Conservation (phyloP, 495 filamentous ascomycete genomes). For the Extremus antarcticus region DNA sequence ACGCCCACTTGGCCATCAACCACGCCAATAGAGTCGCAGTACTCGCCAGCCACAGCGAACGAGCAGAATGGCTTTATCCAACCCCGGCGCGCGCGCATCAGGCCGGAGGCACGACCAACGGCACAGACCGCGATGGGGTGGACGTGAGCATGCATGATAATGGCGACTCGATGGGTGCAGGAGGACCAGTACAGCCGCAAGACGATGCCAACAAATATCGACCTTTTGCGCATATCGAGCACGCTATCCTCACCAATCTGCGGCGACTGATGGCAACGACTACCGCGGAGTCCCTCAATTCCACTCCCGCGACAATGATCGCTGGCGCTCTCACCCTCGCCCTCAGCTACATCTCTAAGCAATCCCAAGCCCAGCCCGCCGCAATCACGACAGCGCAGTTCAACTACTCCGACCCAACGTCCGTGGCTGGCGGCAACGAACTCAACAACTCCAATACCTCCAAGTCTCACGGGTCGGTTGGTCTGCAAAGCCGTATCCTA, state of each 20-base stretch:
- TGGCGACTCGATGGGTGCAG: not conserved
- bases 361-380: constrained; percentile 34
- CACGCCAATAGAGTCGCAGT: constrained; percentile 86
- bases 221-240: constrained; percentile 76
- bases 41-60: constrained; percentile 76
- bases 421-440: constrained; percentile 15
- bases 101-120: constrained; percentile 32
- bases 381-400: constrained; percentile 18
- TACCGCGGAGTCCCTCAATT: constrained; percentile 42
- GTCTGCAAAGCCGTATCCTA: constrained; percentile 60
- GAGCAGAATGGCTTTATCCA: constrained; percentile 84
- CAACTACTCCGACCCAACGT: constrained; percentile 14
- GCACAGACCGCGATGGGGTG: constrained; percentile 17
- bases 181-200: constrained; percentile 6
- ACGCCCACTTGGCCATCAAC: constrained; percentile 86
- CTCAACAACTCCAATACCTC: constrained; percentile 6
- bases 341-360: constrained; percentile 72
- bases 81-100: constrained; percentile 25
- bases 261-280: constrained; percentile 58
- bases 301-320: constrained; percentile 64
- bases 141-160: constrained; percentile 4
- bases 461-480: constrained; percentile 10
- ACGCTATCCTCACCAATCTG: constrained; percentile 61
- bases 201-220: constrained; percentile 82
- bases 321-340: constrained; percentile 86